Evolutionary conservation across 2,329 filamentous ascomycete genomes (phyloP).

Genomic region (Fusarium sulawesiense): DNA sequence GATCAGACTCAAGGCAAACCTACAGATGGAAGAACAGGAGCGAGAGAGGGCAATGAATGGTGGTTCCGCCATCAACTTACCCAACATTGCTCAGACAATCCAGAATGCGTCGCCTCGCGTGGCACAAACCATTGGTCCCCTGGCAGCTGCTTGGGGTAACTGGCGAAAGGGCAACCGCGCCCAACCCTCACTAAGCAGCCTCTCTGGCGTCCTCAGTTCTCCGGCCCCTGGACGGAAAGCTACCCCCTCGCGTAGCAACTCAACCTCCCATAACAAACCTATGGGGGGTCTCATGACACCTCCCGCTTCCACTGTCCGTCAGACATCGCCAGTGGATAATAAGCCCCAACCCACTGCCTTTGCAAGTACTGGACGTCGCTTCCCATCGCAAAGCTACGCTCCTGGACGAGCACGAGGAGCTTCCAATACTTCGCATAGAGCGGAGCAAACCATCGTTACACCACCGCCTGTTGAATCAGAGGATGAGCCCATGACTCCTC

Average conservation of each 20-base stretch:
- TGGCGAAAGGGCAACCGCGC: slow-evolving; percentile 81
- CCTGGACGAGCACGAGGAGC: slow-evolving; percentile 44
- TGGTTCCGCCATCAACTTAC: slow-evolving; percentile 73
- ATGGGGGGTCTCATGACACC: slow-evolving; percentile 88
- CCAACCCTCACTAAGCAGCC: slow-evolving; percentile 60
- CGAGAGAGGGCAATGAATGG: slow-evolving; percentile 85
- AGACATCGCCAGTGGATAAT: slow-evolving; percentile 61
- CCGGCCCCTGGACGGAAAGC: slow-evolving; percentile 55
- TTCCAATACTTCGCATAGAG: slow-evolving; percentile 48
- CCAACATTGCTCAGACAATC: slow-evolving; percentile 81
- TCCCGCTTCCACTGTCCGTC: slow-evolving; percentile 79
- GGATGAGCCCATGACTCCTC: slow-evolving; percentile 66
- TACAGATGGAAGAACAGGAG: slow-evolving; percentile 98
- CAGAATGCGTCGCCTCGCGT: slow-evolving; percentile 85
- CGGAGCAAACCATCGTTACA: slow-evolving; percentile 44
- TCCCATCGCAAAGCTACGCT: slow-evolving; percentile 58
- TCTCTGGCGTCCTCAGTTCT: slow-evolving; percentile 61
- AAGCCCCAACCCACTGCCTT: slow-evolving; percentile 70
- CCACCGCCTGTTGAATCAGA: slow-evolving; percentile 54
- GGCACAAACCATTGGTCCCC: slow-evolving; percentile 80
- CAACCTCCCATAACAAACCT: slow-evolving; percentile 67
- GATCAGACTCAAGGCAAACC: slow-evolving; percentile 90
- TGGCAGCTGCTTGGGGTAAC: slow-evolving; percentile 94
- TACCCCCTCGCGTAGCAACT: slow-evolving; percentile 71
- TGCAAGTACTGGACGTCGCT: slow-evolving; percentile 68